Percentiles rank a stretch among this genome's conserved stretches.
Conservation (phyloP, 257 asterid species). For the Cynanchum wilfordii region DNA sequence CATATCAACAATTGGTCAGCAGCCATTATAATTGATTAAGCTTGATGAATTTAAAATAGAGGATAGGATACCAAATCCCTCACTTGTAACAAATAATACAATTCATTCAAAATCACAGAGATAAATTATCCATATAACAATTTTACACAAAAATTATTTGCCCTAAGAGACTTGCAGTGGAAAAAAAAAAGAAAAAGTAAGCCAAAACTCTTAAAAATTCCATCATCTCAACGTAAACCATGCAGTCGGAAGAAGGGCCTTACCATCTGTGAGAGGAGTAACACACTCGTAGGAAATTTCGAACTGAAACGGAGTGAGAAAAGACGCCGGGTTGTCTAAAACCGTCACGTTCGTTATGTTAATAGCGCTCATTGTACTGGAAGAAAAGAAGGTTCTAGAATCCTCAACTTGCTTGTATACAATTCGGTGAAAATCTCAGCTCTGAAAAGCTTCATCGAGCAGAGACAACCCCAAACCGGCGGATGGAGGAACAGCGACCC, state of each 20-base stretch:
- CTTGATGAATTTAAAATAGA: not conserved
- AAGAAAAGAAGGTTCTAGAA: slow-evolving; percentile 3
- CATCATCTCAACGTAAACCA: not conserved
- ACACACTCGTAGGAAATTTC: slow-evolving; percentile 97
- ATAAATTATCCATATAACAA: not conserved
- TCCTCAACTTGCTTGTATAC: not conserved
- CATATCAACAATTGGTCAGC: not conserved
- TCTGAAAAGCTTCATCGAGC: slow-evolving; percentile 12
- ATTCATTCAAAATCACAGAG: not conserved
- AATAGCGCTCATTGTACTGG: slow-evolving; percentile 74
- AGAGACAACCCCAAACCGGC: slow-evolving; percentile 3
- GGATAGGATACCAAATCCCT: not conserved
- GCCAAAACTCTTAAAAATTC: not conserved
- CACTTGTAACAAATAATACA: not conserved
- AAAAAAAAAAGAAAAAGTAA: not conserved
- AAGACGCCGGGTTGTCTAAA: slow-evolving; percentile 92
- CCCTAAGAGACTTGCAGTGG: slow-evolving; percentile 7
- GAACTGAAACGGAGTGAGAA: slow-evolving; percentile 79
- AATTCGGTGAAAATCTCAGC: not conserved
- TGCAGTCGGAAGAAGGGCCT: not conserved
- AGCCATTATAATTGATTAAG: not conserved
- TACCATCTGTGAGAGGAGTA: slow-evolving; percentile 82
- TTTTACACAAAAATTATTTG: not conserved
- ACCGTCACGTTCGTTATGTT: slow-evolving; percentile 86
- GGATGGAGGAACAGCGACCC: not conserved